Evolutionary conservation across 768 basidiomycete species (phyloP).

Genomic region (Leccinum variicolor): DNA sequence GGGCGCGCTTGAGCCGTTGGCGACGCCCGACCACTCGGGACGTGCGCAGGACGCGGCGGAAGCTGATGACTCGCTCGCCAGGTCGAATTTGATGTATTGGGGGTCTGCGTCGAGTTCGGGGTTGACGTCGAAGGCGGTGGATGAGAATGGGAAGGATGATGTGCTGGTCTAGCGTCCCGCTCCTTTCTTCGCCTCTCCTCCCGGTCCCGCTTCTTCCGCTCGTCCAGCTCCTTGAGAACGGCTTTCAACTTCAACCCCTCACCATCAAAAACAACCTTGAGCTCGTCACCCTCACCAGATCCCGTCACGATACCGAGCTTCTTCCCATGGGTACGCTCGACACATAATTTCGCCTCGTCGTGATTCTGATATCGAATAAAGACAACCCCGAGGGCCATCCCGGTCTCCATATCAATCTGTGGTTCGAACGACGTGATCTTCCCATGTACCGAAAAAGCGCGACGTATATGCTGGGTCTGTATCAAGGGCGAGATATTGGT

Average conservation of each 20-base stretch:
- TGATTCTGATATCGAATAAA: slow-evolving; percentile 64
- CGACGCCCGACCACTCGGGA: slow-evolving; percentile 25
- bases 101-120: slow-evolving; percentile 28
- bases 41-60: slow-evolving; percentile 27
- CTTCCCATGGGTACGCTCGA: slow-evolving; percentile 64
- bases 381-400: slow-evolving; percentile 78
- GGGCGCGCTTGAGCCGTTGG: slow-evolving; percentile 27
- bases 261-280: slow-evolving; percentile 78
- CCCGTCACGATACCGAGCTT: slow-evolving; percentile 48
- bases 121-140: slow-evolving; percentile 21
- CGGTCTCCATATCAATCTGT: slow-evolving; percentile 77
- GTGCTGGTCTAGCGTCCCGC: slow-evolving; percentile 22
- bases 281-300: slow-evolving; percentile 49
- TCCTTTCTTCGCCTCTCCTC: slow-evolving; percentile 47
- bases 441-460: slow-evolving; percentile 64
- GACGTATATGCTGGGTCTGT: slow-evolving; percentile 58
- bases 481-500: slow-evolving; percentile 70
- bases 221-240: slow-evolving; percentile 63
- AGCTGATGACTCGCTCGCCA: slow-evolving; percentile 28
- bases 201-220: slow-evolving; percentile 43
- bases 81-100: slow-evolving; percentile 14
- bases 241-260: slow-evolving; percentile 63
- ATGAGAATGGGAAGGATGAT: slow-evolving; percentile 9
- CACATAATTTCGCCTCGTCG: slow-evolving; percentile 66
- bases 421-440: slow-evolving; percentile 64